phyloP scores from a whole-genome alignment of 2,329 filamentous ascomycete species.

The Clonostachys rhizophaga region DNA sequence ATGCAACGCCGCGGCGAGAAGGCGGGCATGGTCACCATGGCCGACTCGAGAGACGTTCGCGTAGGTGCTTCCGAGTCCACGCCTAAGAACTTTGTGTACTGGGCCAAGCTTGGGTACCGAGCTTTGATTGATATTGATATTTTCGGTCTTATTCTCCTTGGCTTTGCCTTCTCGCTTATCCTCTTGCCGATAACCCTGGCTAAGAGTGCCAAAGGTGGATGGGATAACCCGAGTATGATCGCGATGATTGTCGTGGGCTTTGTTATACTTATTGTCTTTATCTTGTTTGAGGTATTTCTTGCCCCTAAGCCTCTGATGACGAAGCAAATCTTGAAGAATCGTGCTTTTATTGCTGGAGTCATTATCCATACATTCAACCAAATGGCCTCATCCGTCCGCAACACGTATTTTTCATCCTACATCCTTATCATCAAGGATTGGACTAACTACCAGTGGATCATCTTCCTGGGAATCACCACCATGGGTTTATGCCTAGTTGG shows the following conservation, averaged over 20 bases:
- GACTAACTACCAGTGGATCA: conserved; percentile 32
- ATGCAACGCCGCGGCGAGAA: conserved; percentile 55
- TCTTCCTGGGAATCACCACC: conserved; percentile 32
- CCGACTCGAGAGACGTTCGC: conserved; percentile 18
- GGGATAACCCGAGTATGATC: conserved; percentile 22
- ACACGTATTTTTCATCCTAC: conserved; percentile 29
- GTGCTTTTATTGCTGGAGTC: conserved; percentile 20
- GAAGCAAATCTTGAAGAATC: conserved; percentile 19
- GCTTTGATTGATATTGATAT: conserved; percentile 56
- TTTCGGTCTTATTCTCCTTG: conserved; percentile 51
- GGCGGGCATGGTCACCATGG: conserved; percentile 37
- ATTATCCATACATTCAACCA: conserved; percentile 24
- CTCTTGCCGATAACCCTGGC: conserved; percentile 59
- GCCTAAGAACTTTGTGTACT: conserved; percentile 5
- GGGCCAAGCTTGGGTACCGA: conserved; percentile 7
- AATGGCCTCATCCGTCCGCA: conserved; percentile 25
- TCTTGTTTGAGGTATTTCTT: conserved; percentile 23
- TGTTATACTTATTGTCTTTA: conserved; percentile 19
- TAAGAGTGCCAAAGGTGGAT: conserved; percentile 20
- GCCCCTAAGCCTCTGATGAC: conserved; percentile 24
- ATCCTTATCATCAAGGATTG: conserved; percentile 33
- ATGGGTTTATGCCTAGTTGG: conserved; percentile 28
- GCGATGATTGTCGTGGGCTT: conserved; percentile 15
- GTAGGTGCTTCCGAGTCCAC: conserved; percentile 16
- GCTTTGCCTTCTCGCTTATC: conserved; percentile 52